Percentiles rank a stretch among this genome's conserved stretches.
phyloP scores from a whole-genome alignment of 192 early-diverging fungal species.

The Coemansia sp. region DNA sequence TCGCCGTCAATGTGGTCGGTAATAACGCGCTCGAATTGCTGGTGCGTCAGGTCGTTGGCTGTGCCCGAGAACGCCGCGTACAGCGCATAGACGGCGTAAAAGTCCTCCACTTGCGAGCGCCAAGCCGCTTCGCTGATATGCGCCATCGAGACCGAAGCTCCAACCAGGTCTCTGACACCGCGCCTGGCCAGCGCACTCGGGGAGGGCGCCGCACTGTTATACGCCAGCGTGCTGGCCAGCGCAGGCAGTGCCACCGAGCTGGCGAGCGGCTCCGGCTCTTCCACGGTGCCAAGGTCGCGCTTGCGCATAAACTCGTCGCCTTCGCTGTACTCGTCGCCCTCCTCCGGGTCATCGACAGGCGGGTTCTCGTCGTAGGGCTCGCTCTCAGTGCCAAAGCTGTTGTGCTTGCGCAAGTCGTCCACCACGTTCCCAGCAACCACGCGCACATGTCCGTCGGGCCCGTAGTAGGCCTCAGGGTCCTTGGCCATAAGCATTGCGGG shows the following conservation, averaged over 20 bases:
- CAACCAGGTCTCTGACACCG: conserved; percentile 19
- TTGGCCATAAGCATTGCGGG: conserved; percentile 55
- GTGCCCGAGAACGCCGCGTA: conserved; percentile 40
- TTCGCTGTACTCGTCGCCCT: conserved; percentile 52
- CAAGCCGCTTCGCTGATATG: conserved; percentile 36
- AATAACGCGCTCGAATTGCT: conserved; percentile 49
- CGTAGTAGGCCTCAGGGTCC: conserved; percentile 49
- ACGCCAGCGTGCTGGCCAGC: neutral
- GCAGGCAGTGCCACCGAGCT: conserved; percentile 24
- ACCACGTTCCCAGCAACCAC: conserved; percentile 49
- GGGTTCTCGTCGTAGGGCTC: conserved; percentile 56
- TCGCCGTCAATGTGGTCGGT: conserved; percentile 51
- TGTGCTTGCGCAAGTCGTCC: conserved; percentile 53
- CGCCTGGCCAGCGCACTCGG: conserved; percentile 15
- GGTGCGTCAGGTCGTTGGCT: conserved; percentile 31
- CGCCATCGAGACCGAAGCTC: conserved; percentile 40
- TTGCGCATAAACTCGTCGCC: conserved; percentile 56
- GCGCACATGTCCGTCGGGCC: conserved; percentile 47
- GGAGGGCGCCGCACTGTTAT: neutral
- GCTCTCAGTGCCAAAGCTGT: conserved; percentile 30
- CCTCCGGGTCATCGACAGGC: conserved; percentile 50
- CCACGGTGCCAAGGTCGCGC: conserved; percentile 32
- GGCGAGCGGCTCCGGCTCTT: neutral
- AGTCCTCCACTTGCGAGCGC: conserved; percentile 51
- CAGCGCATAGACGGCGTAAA: conserved; percentile 42